A percentile compares a stretch with the other conserved stretches of the same genome.
These are phyloP conservation scores for Cardiospermum halicacabum DNA, from an alignment of 345 rosid genomes.

Conservation along the genomic window DNA sequence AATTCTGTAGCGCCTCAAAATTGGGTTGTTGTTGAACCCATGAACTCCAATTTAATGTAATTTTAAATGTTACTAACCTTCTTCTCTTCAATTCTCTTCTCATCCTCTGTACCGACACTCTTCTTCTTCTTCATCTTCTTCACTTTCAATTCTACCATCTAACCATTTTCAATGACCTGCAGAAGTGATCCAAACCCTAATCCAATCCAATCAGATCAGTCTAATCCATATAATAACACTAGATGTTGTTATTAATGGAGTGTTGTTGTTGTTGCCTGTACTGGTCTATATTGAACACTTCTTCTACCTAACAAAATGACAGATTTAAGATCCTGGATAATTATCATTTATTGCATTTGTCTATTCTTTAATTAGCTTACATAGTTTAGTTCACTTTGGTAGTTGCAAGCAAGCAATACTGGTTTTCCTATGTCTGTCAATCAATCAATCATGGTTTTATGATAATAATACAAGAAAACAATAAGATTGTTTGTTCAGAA, in stretches of 20 bases:
- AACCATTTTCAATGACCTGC: constrained; percentile 2
- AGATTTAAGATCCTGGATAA: neutral
- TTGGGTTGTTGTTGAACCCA: constrained; percentile 24
- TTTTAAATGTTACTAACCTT: constrained; percentile 16
- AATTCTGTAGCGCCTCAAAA: constrained; percentile 11
- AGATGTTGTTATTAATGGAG: too few relatives aligned
- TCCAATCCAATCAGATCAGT: too few relatives aligned
- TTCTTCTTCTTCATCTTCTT: too few relatives aligned
- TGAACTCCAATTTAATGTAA: constrained; percentile 21
- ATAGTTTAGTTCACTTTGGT: neutral
- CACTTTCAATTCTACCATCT: constrained; percentile 1
- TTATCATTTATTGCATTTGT: neutral
- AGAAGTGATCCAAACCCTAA: too few relatives aligned
- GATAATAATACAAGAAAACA: too few relatives aligned
- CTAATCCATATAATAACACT: too few relatives aligned
- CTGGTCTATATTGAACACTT: neutral
- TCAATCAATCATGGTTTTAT: too few relatives aligned
- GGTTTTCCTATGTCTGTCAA: too few relatives aligned
- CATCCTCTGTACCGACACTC: constrained; percentile 16
- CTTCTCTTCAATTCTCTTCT: too few relatives aligned
- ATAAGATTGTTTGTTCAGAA: too few relatives aligned
- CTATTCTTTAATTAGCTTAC: neutral
- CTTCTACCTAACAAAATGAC: neutral
- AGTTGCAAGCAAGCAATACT: too few relatives aligned
- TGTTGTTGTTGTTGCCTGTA: too few relatives aligned